phyloP scores from a whole-genome alignment of 331 rosid genomes.

The Acacia concinna region DNA sequence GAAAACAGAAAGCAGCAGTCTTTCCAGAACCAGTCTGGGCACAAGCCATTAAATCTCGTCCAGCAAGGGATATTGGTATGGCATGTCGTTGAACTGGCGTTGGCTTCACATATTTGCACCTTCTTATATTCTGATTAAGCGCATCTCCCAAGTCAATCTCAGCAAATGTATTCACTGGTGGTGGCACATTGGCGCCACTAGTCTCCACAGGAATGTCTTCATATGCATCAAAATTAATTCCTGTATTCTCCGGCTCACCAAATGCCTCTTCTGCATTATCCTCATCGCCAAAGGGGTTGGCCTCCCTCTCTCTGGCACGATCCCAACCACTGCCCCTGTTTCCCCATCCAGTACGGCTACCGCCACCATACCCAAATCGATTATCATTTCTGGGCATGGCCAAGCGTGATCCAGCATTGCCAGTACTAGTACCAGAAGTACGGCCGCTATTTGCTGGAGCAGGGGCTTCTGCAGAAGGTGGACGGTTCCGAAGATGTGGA shows the following conservation, averaged over 20 bases:
- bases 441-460: constrained; percentile 43
- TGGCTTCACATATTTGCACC: constrained; percentile 74
- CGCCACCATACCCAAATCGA: constrained; percentile 46
- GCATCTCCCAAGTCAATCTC: constrained; percentile 71
- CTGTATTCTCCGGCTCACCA: constrained; percentile 56
- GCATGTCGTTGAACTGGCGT: constrained; percentile 74
- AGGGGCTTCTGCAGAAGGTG: constrained; percentile 39
- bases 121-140: constrained; percentile 54
- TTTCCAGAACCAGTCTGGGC: constrained; percentile 80
- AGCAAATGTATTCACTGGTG: constrained; percentile 63
- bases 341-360: constrained; percentile 49
- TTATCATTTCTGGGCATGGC: constrained; percentile 43
- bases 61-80: constrained; percentile 63
- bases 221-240: constrained; percentile 70
- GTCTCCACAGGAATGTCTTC: constrained; percentile 73
- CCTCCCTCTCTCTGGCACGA: constrained; percentile 52
- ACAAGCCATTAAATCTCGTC: constrained; percentile 73
- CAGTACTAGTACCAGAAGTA: constrained; percentile 38
- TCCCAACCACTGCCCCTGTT: constrained; percentile 55
- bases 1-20: constrained; percentile 79
- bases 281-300: constrained; percentile 57
- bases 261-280: constrained; percentile 41
- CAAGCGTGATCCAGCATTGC: constrained; percentile 43
- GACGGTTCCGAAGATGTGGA: constrained; percentile 63
- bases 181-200: constrained; percentile 62